These are phyloP conservation scores for Ascochyta viciae-villosae DNA, from an alignment of 2,329 filamentous ascomycete genomes.

Conservation along the genomic window DNA sequence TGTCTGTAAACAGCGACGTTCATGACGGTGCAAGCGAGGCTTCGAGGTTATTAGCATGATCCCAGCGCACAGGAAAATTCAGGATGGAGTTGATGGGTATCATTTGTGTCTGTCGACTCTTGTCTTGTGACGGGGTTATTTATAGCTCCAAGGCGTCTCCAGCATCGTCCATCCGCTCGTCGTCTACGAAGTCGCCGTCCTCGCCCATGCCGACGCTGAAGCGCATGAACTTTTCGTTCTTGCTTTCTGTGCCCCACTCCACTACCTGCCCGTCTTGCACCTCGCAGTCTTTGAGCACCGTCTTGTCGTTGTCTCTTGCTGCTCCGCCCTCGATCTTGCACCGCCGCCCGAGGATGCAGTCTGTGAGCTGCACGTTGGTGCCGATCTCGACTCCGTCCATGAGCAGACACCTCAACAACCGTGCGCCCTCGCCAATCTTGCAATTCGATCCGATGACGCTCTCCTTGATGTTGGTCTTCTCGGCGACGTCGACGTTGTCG, in stretches of 20 bases:
- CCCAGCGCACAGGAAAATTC: no score
- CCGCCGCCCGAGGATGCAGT: slow-evolving; percentile 83
- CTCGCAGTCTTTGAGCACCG: slow-evolving; percentile 83
- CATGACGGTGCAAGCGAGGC: no score
- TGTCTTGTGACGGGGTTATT: not conserved
- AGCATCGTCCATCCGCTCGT: slow-evolving; percentile 8
- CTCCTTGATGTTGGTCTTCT: slow-evolving; percentile 92
- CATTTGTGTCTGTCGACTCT: not conserved
- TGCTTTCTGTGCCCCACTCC: slow-evolving; percentile 71
- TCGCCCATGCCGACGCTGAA: slow-evolving; percentile 52
- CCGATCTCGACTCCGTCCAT: slow-evolving; percentile 93
- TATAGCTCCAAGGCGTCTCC: not conserved
- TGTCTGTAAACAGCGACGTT: no score
- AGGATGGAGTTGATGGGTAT: not conserved
- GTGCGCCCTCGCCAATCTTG: slow-evolving; percentile 83
- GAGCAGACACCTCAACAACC: slow-evolving; percentile 83
- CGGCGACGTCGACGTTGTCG: slow-evolving; percentile 87
- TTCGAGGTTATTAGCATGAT: no score
- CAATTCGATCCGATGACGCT: slow-evolving; percentile 87
- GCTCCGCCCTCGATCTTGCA: slow-evolving; percentile 83
- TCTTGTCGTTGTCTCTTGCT: slow-evolving; percentile 52
- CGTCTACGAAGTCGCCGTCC: slow-evolving; percentile 35
- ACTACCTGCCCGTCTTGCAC: slow-evolving; percentile 86
- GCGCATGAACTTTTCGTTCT: slow-evolving; percentile 68
- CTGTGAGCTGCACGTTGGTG: slow-evolving; percentile 82